Conservation (phyloP, 2,329 filamentous ascomycete species). For the Colletotrichum scovillei region DNA sequence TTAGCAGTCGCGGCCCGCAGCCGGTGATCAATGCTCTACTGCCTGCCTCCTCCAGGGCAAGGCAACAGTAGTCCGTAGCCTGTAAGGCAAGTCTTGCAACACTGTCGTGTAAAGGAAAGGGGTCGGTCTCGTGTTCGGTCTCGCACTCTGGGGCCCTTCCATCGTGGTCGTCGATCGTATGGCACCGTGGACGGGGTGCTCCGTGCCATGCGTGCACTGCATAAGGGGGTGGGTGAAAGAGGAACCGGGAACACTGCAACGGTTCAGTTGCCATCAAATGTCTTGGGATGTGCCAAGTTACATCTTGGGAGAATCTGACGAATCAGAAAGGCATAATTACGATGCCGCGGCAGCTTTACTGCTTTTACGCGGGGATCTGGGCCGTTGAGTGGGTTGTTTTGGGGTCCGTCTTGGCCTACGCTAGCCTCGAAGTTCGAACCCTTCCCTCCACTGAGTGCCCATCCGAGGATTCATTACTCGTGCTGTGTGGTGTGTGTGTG, state of each 20-base stretch:
- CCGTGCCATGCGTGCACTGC: background rate
- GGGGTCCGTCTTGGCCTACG: background rate
- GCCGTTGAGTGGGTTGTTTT: background rate
- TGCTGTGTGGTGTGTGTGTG: too few relatives aligned
- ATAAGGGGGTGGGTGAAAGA: background rate
- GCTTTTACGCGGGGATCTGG: background rate
- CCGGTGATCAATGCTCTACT: background rate
- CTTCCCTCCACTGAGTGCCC: too few relatives aligned
- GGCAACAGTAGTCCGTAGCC: too few relatives aligned
- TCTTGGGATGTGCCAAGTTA: too few relatives aligned
- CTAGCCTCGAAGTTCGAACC: background rate
- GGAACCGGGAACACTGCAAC: background rate
- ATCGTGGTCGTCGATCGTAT: background rate
- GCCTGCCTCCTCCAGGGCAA: background rate
- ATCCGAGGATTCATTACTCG: background rate
- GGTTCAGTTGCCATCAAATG: background rate
- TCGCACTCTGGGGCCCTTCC: background rate
- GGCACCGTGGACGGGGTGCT: too few relatives aligned
- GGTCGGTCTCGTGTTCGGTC: conserved; percentile 24
- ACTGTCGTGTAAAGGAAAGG: background rate
- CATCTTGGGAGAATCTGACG: background rate
- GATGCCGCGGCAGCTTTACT: background rate
- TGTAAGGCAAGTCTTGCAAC: background rate
- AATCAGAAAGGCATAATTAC: conserved; percentile 4
- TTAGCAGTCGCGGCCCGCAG: background rate